Percentiles rank a stretch among this genome's conserved stretches.
These are phyloP conservation scores for Claviceps maximensis DNA, from an alignment of 2,329 filamentous ascomycete species.

Conservation along the genomic window DNA sequence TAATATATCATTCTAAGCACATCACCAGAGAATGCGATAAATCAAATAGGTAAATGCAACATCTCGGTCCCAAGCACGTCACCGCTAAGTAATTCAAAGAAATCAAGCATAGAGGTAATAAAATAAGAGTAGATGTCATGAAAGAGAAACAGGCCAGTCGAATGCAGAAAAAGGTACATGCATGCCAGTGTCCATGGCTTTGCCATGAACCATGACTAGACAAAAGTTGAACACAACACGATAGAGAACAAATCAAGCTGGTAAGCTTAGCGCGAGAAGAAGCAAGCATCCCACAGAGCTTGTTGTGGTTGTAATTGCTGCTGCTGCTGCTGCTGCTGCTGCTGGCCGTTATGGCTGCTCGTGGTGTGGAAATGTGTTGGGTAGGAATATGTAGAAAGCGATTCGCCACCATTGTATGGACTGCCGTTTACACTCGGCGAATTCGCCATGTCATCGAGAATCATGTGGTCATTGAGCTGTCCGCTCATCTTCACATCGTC, in stretches of 20 bases:
- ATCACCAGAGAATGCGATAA: no score
- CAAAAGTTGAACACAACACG: no score
- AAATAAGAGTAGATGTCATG: no score
- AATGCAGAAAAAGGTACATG: neutral
- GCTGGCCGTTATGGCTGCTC: neutral
- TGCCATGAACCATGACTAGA: neutral
- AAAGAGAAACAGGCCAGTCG: neutral
- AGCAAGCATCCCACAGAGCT: constrained; percentile 13
- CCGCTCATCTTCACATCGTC: constrained; percentile 12
- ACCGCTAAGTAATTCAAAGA: no score
- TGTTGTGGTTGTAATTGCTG: neutral
- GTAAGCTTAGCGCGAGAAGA: neutral
- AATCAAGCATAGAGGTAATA: no score
- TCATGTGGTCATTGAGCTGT: constrained; percentile 11
- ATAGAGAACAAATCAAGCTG: neutral
- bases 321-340: constrained; percentile 10
- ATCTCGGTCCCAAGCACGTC: no score
- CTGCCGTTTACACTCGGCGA: constrained; percentile 21
- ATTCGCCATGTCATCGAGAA: constrained; percentile 19
- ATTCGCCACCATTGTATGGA: constrained; percentile 24
- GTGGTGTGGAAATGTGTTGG: constrained; percentile 18
- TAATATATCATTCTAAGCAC: no score
- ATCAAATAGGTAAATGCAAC: no score
- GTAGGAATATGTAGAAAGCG: constrained; percentile 19
- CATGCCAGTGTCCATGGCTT: neutral